phyloP scores from a whole-genome alignment of 441 rosid species.

The Populus hybrid region DNA sequence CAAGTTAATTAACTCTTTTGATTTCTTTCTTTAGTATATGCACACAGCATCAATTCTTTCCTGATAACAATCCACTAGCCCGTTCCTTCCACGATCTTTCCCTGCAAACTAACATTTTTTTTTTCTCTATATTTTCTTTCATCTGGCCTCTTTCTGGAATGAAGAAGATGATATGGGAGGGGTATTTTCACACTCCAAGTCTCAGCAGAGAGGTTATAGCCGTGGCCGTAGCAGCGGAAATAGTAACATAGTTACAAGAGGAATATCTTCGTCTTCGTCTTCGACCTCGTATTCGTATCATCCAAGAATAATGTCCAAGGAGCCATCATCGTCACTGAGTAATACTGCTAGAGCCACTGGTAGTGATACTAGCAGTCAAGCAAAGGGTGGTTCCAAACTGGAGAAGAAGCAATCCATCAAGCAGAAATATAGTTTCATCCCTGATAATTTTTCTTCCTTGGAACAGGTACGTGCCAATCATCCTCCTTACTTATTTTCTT shows the following conservation, averaged over 20 bases:
- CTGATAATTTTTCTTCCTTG: conserved; percentile 20
- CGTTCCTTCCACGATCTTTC: not conserved
- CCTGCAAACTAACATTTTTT: not conserved
- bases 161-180: conserved; percentile 18
- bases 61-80: not conserved
- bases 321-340: not conserved
- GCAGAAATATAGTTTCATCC: conserved; percentile 22
- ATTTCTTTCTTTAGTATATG: not conserved
- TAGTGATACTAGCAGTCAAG: not conserved
- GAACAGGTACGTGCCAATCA: conserved; percentile 8
- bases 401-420: conserved; percentile 11
- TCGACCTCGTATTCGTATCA: not conserved
- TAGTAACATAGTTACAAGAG: not conserved
- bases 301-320: not conserved
- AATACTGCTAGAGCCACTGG: not conserved
- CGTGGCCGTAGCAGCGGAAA: not conserved
- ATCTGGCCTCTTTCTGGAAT: not conserved
- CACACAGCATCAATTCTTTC: not conserved
- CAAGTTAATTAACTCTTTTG: not conserved
- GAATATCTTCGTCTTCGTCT: not conserved
- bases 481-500: not conserved
- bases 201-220: not conserved
- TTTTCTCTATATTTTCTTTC: not conserved
- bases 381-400: conserved; percentile 1
- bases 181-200: not conserved